phyloP scores from a whole-genome alignment of 495 filamentous ascomycete genomes.

The Beverwykella pulmonaria region DNA sequence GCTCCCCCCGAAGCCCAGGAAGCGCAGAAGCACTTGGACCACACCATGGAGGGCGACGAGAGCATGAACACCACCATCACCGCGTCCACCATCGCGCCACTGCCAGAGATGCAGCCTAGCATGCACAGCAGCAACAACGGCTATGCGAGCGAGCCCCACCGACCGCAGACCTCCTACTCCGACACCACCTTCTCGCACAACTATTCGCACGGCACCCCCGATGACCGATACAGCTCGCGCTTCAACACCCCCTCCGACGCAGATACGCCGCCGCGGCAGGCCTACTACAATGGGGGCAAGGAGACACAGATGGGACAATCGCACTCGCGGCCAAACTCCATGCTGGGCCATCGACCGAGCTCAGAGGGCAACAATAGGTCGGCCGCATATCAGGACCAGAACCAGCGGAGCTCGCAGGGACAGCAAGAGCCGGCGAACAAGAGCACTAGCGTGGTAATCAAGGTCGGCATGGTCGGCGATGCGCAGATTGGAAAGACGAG shows the following conservation, averaged over 20 bases:
- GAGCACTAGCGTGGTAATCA: slow-evolving; percentile 94
- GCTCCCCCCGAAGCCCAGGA: slow-evolving; percentile 3
- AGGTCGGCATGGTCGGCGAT: slow-evolving; percentile 99
- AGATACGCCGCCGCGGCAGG: slow-evolving; percentile 35
- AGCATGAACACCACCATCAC: slow-evolving; percentile 49
- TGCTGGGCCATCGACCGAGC: slow-evolving; percentile 7
- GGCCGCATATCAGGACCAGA: slow-evolving; percentile 41
- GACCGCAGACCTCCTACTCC: slow-evolving; percentile 50
- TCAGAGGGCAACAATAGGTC: slow-evolving; percentile 30
- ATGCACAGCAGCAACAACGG: slow-evolving; percentile 25
- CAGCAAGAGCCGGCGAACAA: slow-evolving; percentile 52
- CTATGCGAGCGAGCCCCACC: slow-evolving; percentile 26
- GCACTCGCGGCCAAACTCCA: slow-evolving; percentile 34
- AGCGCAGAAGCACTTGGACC: slow-evolving; percentile 31
- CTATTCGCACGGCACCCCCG: slow-evolving; percentile 31
- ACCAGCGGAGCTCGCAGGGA: slow-evolving; percentile 40
- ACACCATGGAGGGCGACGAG: slow-evolving; percentile 41
- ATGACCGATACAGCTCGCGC: slow-evolving; percentile 39
- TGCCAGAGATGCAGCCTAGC: slow-evolving; percentile 35
- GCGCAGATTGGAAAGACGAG: slow-evolving; percentile 99
- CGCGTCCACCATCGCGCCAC: slow-evolving; percentile 41
- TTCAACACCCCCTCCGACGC: slow-evolving; percentile 35
- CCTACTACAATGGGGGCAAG: slow-evolving; percentile 37
- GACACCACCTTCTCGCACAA: slow-evolving; percentile 47
- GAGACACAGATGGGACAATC: slow-evolving; percentile 32